phyloP scores from a whole-genome alignment of 2,329 filamentous ascomycete species.

The Pyrenochaeta sp. region DNA sequence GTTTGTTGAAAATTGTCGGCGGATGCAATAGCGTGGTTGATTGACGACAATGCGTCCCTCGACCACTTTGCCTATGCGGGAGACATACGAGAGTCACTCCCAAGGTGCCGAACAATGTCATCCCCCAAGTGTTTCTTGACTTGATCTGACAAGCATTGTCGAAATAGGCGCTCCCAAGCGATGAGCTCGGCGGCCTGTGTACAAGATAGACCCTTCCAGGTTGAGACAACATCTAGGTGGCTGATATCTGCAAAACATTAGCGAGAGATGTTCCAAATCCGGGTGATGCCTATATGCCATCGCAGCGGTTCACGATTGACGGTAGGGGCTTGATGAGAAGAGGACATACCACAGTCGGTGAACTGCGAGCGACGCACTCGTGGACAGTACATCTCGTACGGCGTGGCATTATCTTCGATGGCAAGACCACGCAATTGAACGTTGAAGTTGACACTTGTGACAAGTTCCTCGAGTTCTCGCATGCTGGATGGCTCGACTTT shows the following conservation, averaged over 20 bases:
- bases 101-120: conserved; percentile 13
- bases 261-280: not conserved
- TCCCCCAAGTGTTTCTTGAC: conserved; percentile 25
- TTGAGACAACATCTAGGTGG: conserved; percentile 44
- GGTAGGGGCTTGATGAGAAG: not conserved
- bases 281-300: no score
- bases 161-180: conserved; percentile 41
- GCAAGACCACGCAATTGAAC: conserved; percentile 25
- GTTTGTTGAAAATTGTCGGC: not conserved
- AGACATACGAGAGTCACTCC: not conserved
- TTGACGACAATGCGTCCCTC: no score
- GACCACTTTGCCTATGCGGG: not conserved
- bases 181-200: conserved; percentile 38
- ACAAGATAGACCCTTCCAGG: conserved; percentile 44
- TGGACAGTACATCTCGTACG: conserved; percentile 29
- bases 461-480: conserved; percentile 8
- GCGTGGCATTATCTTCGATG: conserved; percentile 9
- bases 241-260: conserved; percentile 18
- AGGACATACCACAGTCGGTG: conserved; percentile 14
- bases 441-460: conserved; percentile 17
- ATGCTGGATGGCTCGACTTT: conserved; percentile 4
- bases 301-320: no score
- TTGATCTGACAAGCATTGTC: conserved; percentile 23
- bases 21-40: no score
- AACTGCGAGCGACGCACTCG: conserved; percentile 29